Evolutionary conservation across 164 flowering plant species (phyloP), one percentile per base, ranked within the genome.

Genomic region (Aristolochia contorta): DNA sequence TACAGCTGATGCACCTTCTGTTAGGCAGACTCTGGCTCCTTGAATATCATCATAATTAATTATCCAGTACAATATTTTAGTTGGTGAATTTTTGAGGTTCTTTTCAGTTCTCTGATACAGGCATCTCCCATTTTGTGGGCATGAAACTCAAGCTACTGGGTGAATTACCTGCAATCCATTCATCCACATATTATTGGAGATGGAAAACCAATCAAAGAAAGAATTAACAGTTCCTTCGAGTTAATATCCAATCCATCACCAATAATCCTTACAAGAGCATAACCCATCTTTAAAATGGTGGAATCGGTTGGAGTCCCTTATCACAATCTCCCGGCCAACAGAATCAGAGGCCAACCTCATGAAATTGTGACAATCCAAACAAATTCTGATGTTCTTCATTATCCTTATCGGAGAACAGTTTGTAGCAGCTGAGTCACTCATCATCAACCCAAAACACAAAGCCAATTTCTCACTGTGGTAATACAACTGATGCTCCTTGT

Each of bases 401-500:
- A 88, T 84, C 59, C 67, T 80, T 55, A 84, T 77, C 18, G 46
- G 59, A 41, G 57, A 53, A 12, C 62, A 49, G 41, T 53, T 48
- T 55, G 33, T 25, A 54, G 12, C 0, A 16, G 60, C 49, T 19
- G 51, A 57, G 52, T 59, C 64, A 47, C 53, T 61, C 70, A 63
- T 77, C 81, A 80, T 78, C 62, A 80, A 30, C 16, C 80, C 80
- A 75, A 77, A 89, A 1, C 64, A 86, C 75, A 89, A 71, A 32
- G 96, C 93, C 47, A 89, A 72, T 74, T 86, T 89, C 80, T 89
- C 96, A 60, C 96, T 84, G 69, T 89, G 93, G 66, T 74, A 69
- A 66, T 69, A 78, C 60, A 89, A 54, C 56, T 79, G 83, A 70
- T 84, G 82, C 67, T 83, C 82, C 66, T 84, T 84, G 32, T 84